A percentile compares a stretch with the other conserved stretches of the same genome.
Conservation (phyloP, 2,329 filamentous ascomycete species). For the Onygenales sp. region DNA sequence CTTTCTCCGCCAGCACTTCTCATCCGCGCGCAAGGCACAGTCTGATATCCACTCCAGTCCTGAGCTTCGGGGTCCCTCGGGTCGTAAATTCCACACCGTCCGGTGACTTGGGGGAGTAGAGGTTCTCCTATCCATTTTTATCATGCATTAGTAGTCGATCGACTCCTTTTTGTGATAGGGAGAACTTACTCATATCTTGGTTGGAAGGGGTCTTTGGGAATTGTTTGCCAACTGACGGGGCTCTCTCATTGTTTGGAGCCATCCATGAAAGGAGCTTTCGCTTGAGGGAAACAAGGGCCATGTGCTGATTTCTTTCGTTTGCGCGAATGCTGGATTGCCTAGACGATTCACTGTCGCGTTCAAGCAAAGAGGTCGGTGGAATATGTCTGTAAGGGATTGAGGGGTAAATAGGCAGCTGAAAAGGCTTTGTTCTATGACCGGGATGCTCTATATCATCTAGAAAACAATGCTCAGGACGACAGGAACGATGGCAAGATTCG, state of each 20-base stretch:
- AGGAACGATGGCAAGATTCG: no score
- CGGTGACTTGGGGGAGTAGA: slow-evolving; percentile 20
- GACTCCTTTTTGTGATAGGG: neutral
- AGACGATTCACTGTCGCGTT: no score
- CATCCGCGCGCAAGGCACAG: slow-evolving; percentile 17
- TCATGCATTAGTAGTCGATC: neutral
- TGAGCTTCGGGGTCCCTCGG: slow-evolving; percentile 26
- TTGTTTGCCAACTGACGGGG: slow-evolving; percentile 1
- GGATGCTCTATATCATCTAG: no score
- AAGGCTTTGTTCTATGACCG: no score
- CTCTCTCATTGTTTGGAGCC: slow-evolving; percentile 10
- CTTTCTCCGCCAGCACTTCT: neutral
- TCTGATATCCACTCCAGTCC: slow-evolving; percentile 20
- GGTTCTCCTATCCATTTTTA: slow-evolving; percentile 19
- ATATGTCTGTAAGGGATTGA: no score
- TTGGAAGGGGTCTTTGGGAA: slow-evolving; percentile 11
- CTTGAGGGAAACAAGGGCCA: slow-evolving; percentile 31
- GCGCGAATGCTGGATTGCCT: no score
- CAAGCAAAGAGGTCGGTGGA: no score
- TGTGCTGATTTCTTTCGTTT: slow-evolving; percentile 10
- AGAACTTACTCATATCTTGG: slow-evolving; percentile 8
- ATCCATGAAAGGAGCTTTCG: slow-evolving; percentile 25
- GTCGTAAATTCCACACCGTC: slow-evolving; percentile 12
- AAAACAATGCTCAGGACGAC: no score
- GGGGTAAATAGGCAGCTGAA: no score